These are phyloP conservation scores for Angophora floribunda DNA, from an alignment of 345 rosid genomes.

Conservation along the genomic window DNA sequence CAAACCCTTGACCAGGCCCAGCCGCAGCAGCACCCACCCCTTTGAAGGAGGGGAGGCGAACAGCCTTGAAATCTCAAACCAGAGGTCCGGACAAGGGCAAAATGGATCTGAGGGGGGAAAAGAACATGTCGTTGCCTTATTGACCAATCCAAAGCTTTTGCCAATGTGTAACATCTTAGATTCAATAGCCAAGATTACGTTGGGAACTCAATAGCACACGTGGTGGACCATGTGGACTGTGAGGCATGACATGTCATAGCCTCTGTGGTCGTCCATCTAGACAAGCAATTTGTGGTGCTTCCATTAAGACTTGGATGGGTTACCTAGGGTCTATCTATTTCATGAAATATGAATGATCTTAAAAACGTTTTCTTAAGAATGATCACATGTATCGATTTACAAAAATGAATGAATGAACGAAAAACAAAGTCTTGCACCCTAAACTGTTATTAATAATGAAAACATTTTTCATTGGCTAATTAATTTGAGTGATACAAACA, in stretches of 20 bases:
- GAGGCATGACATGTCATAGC: not conserved
- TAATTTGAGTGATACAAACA: not conserved
- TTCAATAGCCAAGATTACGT: not conserved
- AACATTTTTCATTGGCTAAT: not conserved
- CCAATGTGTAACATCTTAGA: not conserved
- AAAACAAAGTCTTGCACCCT: too few species aligned
- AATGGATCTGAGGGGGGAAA: not conserved
- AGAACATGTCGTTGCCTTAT: not conserved
- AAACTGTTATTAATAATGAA: not conserved
- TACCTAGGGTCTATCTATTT: rapidly evolving
- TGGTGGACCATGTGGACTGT: not conserved
- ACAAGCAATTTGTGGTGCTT: not conserved
- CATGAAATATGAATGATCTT: rapidly evolving
- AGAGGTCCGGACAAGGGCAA: not conserved
- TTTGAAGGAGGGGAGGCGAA: not conserved
- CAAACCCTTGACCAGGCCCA: not conserved
- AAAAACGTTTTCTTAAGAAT: not conserved
- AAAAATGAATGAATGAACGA: rapidly evolving
- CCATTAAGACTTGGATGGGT: rapidly evolving
- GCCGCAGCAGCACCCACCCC: not conserved
- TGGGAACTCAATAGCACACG: not conserved
- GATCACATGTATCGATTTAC: rapidly evolving
- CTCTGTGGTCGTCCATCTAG: not conserved
- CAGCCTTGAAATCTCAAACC: not conserved
- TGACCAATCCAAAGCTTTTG: not conserved